A percentile compares a stretch with the other conserved stretches of the same genome.
Evolutionary conservation across 208 protist genomes (phyloP).

Genomic region (Acanthamoeba rhysodes): DNA sequence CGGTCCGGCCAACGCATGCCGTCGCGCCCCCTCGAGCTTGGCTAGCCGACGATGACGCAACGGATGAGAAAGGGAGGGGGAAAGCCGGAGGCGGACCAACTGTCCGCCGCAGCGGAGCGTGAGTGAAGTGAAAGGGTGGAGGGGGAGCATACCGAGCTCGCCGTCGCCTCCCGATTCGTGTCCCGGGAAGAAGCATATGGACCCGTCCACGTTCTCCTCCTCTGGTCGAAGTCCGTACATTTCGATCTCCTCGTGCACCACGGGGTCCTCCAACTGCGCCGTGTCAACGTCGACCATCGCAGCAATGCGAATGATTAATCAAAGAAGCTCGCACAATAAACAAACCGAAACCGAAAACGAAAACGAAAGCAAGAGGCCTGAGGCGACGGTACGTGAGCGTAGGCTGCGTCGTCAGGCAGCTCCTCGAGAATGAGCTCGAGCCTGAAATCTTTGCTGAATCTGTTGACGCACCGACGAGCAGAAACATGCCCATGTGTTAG

Average conservation of each 20-base stretch:
- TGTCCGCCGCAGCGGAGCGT: background rate
- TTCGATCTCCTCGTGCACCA: background rate
- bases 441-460: slow-evolving; percentile 73
- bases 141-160: background rate
- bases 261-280: slow-evolving; percentile 4
- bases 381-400: background rate
- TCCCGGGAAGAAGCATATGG: slow-evolving; percentile 40
- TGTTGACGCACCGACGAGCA: background rate
- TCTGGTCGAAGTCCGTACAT: slow-evolving; percentile 5
- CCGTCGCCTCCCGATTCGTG: slow-evolving; percentile 45
- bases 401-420: slow-evolving; percentile 9
- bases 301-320: background rate
- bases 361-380: background rate
- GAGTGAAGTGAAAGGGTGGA: background rate
- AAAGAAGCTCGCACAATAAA: background rate
- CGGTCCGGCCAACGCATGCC: background rate
- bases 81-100: background rate
- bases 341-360: background rate
- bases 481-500: too few species aligned
- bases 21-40: slow-evolving; percentile 13
- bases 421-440: slow-evolving; percentile 65
- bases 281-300: background rate
- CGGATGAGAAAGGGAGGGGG: background rate
- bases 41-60: background rate
- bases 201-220: slow-evolving; percentile 8